Base-by-base conservation (phyloP, 495 filamentous ascomycete species). In the Sordaria brevicollis region DNA sequence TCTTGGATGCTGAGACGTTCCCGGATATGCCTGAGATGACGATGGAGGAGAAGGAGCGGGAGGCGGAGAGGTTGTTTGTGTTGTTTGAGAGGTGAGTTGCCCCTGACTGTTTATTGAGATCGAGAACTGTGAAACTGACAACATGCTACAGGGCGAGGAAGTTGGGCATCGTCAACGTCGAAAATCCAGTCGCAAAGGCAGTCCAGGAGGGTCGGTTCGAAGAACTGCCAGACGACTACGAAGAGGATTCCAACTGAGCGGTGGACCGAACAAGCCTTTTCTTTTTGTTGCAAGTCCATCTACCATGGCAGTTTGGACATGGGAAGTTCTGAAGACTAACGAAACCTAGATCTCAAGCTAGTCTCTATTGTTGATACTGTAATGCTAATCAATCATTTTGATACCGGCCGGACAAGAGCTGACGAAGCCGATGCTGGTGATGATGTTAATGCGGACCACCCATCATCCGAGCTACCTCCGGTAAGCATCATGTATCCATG, bases 21-120 rank as follows among this genome's bases (percentile, higher is more conserved):
- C 70, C 83, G 10, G 79, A 86, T 4, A 80, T 82, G 9, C 86
- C 86, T 2, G 86, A 89, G 21, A 98, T 99, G 95, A 94, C 91
- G 6, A 82, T 89, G 36, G 95, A 92, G 70, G 94, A 99, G 84
- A 97, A 91, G 79, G 93, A 97, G 76, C 84, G 92, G 57, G 95
- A 99, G 78, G 95, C 95, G 0, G 95, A 99, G 78, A 89, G 87
- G 74, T 81, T 99, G 0, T 97, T 98, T 81, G 93, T 98, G 15
- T 83, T 99, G 17, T 99, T 99, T 80, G 94, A 99, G 80, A 88
- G 93, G 92, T 92, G 82, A 72, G 80, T 75, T 66, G n/a, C n/a
- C n/a, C 36, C 31, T 38, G 31, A 11, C 33, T 7, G 10, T 1
- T 10, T 25, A 6, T 7, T 10, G 1, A 5, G 13, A 5, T 13